Base-by-base conservation (phyloP, 352 stramenopile genomes). In the Phytophthora parvispora region DNA sequence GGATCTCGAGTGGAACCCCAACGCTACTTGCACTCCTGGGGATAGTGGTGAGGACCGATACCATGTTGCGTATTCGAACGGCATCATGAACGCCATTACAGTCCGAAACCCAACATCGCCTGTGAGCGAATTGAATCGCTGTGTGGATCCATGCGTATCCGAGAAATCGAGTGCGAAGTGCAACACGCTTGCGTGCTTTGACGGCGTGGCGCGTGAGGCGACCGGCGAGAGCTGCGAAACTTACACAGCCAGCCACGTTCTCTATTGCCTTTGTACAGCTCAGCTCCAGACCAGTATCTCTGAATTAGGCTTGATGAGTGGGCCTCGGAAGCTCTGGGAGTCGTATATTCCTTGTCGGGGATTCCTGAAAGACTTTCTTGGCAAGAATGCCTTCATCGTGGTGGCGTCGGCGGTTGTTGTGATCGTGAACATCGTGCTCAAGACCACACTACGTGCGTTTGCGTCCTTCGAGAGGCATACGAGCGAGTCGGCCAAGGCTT, bases 401-500 rank as follows among this genome's bases (percentile, higher is more conserved):
- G 24, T 90, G 1, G 88, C 88, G 2, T 86, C 88, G 0, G 72
- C 69, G 18, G 77, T 94, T 18, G 87, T 96, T 2, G 85, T 96
- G 29, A 31, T 94, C 42, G 86, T 96, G 6, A 95, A 97, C 54
- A 51, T 94, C 13, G 57, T 93, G 7, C 72, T 97, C 6, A 93
- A 94, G 42, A 67, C 68, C 2, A 92, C 92, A 24, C 51, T 97
- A 22, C 82, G 85, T 5, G 63, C 67, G 0, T 93, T 97, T 28
- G 83, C 88, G 0, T 71, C 50, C 3, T 94, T 95, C 48, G 90
- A 97, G 59, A 62, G 73, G 0, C 90, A 96, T 55, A 86, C 84
- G n/a, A 95, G 87, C 43, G 88, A 96, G 66, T 96, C 90, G 0
- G 70, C 83, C 22, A 95, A 95, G 71, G 86, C 89, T 13, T 84